These are phyloP conservation scores for Moesziomyces antarcticus DNA, from an alignment of 1,284 basidiomycete species.

Conservation along the genomic window DNA sequence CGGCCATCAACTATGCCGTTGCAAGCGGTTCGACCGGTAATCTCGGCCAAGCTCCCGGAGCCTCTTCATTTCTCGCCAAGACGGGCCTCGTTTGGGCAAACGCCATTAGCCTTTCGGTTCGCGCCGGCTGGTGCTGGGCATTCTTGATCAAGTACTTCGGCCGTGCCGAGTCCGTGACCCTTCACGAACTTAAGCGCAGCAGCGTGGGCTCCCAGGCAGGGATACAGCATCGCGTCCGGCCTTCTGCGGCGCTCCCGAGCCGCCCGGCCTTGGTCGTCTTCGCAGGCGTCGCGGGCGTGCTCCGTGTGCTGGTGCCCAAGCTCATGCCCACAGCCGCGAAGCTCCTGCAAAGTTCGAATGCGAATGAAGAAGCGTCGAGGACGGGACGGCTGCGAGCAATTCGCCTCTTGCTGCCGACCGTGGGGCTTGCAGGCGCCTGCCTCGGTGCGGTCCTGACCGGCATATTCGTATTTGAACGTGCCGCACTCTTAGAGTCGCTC, in stretches of 20 bases:
- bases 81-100: constrained; percentile 48
- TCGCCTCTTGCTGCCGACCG: constrained; percentile 14
- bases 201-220: neutral
- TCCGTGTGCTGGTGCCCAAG: constrained; percentile 9
- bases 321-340: constrained; percentile 12
- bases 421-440: constrained; percentile 12
- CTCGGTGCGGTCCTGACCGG: constrained; percentile 2
- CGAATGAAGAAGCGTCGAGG: neutral
- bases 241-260: constrained; percentile 11
- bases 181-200: neutral
- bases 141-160: constrained; percentile 28
- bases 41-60: neutral
- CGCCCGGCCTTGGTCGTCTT: constrained; percentile 13
- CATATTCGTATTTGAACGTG: constrained; percentile 17
- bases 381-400: constrained; percentile 17
- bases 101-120: constrained; percentile 17
- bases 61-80: constrained; percentile 4
- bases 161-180: neutral
- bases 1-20: constrained; percentile 1
- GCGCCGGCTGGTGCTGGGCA: constrained; percentile 42
- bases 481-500: neutral
- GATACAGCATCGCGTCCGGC: constrained; percentile 1
- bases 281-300: neutral
- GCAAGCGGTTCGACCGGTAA: neutral
- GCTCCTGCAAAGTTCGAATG: constrained; percentile 1